Evolutionary conservation across 2,329 filamentous ascomycete species (phyloP), one percentile per base, ranked within the genome.

Genomic region (Arthrocladium fulminans): DNA sequence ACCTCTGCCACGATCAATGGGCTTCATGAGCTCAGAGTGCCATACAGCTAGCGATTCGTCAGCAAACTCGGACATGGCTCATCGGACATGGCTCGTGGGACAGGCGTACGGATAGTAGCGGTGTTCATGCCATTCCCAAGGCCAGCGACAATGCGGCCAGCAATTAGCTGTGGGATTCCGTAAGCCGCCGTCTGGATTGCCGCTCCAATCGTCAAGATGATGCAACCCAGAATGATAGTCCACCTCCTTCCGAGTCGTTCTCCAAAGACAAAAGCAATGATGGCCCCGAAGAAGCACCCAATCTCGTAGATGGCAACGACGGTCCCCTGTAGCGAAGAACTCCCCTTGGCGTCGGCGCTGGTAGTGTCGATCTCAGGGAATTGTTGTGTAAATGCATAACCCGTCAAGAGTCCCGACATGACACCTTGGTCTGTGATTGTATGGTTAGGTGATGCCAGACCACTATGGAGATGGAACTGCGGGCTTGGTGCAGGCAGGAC

Each of bases 371-470:
- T 55, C 35, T 69, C 61, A 0, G 76, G 77, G 53, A 81, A 81
- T 12, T 67, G 64, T 1, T 63, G 57, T 1, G 79, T 68, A 57
- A 85, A 86, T 8, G 73, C 72, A 15, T 74, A 66, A 59, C 89
- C 74, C 2, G 83, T 86, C 48, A 90, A 69, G 54, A 90, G 79
- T 48, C 82, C 82, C 38, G 81, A 84, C 74, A 86, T 87, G 9
- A 87, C 82, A 61, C 84, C 49, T 47, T 55, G 53, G 20, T 55
- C n/a, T n/a, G 10, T 38, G 8, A 20, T 20, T 8, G 17, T 72
- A 72, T 0, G 65, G 67, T 20, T 8, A 20, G 12, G 7, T 20
- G 34, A 38, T n/a, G 17, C 7, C 34, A 38, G 7, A 1, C 71
- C 71, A 48, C 69, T 13, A 7, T 29, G 27, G 27, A 29, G 75